A percentile compares a stretch with the other conserved stretches of the same genome.
Conservation (phyloP, 805 yeast species). For the Wickerhamiella bombiphila region DNA sequence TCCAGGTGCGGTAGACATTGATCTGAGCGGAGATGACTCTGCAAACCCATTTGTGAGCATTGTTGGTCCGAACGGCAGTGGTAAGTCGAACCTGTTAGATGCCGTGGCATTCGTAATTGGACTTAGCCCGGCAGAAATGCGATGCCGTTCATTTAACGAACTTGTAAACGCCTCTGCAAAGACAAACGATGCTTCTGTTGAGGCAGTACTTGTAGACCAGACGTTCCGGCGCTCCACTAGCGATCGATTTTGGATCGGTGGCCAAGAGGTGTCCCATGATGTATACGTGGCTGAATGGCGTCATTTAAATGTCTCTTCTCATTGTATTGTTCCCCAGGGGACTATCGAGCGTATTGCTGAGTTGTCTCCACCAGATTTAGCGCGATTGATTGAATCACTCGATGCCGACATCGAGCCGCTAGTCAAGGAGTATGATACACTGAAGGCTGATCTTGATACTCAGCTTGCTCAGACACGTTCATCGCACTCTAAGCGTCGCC, state of each 20-base stretch:
- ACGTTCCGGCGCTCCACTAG: constrained; percentile 10
- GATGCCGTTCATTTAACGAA: constrained; percentile 62
- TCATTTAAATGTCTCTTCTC: constrained; percentile 75
- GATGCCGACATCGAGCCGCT: constrained; percentile 60
- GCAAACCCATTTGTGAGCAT: constrained; percentile 66
- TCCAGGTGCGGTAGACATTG: constrained; percentile 56
- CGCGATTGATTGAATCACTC: constrained; percentile 61
- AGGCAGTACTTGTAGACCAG: constrained; percentile 9
- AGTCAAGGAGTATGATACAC: constrained; percentile 47
- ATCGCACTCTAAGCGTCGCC: constrained; percentile 53
- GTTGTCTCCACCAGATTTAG: constrained; percentile 63
- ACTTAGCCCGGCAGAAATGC: constrained; percentile 53
- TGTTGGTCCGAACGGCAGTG: constrained; percentile 98
- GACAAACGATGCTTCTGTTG: constrained; percentile 4
- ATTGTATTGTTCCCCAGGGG: constrained; percentile 90
- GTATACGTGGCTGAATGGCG: constrained; percentile 56
- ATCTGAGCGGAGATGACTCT: constrained; percentile 47
- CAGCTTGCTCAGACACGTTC: constrained; percentile 51
- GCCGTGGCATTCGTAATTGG: constrained; percentile 93
- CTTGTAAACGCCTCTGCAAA: constrained; percentile 59
- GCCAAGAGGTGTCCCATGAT: constrained; percentile 3
- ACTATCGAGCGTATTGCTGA: constrained; percentile 90
- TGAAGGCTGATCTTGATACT: constrained; percentile 39
- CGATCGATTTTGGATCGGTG: constrained; percentile 9
- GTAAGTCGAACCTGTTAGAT: constrained; percentile 94